Evolutionary conservation across 768 basidiomycete genomes (phyloP).

Genomic region (Suillus alpinus): DNA sequence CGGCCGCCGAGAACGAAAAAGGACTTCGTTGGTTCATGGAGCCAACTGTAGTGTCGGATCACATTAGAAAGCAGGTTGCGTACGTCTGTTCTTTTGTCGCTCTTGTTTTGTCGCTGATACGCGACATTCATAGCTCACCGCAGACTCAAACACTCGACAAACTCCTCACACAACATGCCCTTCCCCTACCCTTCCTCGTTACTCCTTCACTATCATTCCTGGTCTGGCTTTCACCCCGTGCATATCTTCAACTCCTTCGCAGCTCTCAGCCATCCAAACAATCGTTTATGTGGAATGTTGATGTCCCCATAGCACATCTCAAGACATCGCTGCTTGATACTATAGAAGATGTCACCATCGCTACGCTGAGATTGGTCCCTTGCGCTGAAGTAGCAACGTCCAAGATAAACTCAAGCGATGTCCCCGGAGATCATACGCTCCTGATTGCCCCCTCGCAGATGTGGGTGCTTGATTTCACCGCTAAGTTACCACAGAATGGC

Average conservation of each 20-base stretch:
- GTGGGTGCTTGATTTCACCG: constrained; percentile 76
- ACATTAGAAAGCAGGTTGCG: constrained; percentile 15
- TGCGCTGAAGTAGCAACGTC: constrained; percentile 15
- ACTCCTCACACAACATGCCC: constrained; percentile 48
- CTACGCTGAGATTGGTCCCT: constrained; percentile 46
- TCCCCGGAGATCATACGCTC: constrained; percentile 24
- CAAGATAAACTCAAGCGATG: constrained; percentile 10
- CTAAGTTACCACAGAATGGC: constrained; percentile 47
- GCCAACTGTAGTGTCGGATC: constrained; percentile 16
- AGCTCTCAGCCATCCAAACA: constrained; percentile 21
- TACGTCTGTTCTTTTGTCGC: constrained; percentile 1
- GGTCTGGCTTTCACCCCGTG: constrained; percentile 62
- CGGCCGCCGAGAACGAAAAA: constrained; percentile 49
- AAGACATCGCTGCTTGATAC: constrained; percentile 40
- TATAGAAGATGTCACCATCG: constrained; percentile 51
- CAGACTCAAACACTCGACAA: constrained; percentile 60
- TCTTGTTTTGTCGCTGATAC: not conserved
- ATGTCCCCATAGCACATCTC: constrained; percentile 52
- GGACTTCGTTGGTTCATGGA: constrained; percentile 78
- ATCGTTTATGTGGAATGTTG: constrained; percentile 33
- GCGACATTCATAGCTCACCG: constrained; percentile 28
- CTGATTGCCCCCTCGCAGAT: constrained; percentile 28
- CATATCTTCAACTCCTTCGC: constrained; percentile 65
- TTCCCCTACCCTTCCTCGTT: constrained; percentile 71
- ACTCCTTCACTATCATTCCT: constrained; percentile 73